Percentiles rank a stretch among this genome's conserved stretches.
Evolutionary conservation across 2,329 filamentous ascomycete species (phyloP).

Genomic region (Beauveria rudraprayagi): DNA sequence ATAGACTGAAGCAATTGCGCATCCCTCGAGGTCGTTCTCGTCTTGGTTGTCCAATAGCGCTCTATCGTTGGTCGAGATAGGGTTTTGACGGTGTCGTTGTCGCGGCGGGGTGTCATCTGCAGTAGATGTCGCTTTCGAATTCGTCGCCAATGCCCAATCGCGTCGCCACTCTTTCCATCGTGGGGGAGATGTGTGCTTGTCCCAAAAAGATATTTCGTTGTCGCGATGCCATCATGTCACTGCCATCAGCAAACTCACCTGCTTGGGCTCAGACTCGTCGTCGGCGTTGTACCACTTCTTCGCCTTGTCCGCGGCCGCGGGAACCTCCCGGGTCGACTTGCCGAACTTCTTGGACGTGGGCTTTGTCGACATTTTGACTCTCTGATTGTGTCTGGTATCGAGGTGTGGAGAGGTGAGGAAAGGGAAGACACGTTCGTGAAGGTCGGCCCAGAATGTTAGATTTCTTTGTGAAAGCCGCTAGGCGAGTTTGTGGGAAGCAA

Average conservation of each 20-base stretch:
- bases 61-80: not conserved
- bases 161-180: conserved; percentile 4
- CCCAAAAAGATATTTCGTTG: not conserved
- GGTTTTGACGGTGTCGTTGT: not conserved
- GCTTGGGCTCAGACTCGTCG: conserved; percentile 81
- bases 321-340: conserved; percentile 89
- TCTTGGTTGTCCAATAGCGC: not conserved
- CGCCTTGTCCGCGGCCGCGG: conserved; percentile 81
- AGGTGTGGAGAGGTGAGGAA: conserved; percentile 23
- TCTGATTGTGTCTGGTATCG: conserved; percentile 36
- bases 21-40: not conserved
- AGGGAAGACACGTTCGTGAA: conserved; percentile 30
- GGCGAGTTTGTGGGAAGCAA: conserved; percentile 36
- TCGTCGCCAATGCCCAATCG: conserved; percentile 6
- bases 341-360: conserved; percentile 89
- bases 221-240: conserved; percentile 13
- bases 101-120: not conserved
- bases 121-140: not conserved
- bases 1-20: not conserved
- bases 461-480: conserved; percentile 35
- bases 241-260: conserved; percentile 60
- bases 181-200: not conserved
- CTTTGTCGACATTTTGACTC: conserved; percentile 65
- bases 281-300: conserved; percentile 98
- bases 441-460: conserved; percentile 32